Evolutionary conservation across 73 alveolate genomes (phyloP).

Genomic region (Stentor coeruleus): DNA sequence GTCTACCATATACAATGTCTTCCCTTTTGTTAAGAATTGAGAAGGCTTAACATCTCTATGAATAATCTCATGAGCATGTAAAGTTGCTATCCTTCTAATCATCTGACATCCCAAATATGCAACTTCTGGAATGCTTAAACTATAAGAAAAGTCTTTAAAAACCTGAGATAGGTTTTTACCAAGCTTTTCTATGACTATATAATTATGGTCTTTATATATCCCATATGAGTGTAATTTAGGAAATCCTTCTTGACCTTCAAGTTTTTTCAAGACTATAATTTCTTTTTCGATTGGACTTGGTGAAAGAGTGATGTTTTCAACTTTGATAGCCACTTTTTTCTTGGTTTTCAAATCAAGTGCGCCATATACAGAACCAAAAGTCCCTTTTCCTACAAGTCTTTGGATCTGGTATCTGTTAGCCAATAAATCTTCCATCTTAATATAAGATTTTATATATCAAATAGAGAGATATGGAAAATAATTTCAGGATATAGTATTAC

Average conservation of each 20-base stretch:
- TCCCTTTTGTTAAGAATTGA: background rate
- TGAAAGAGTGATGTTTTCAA: background rate
- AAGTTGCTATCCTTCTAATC: conserved; percentile 31
- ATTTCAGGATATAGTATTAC: too few species aligned
- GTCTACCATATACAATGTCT: background rate
- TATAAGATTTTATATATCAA: too few species aligned
- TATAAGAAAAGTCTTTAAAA: too few species aligned
- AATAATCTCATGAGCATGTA: conserved; percentile 37
- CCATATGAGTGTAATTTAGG: conserved; percentile 8
- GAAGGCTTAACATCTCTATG: conserved; percentile 36
- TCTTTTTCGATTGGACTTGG: background rate
- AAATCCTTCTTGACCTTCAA: background rate
- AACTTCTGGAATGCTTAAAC: too few species aligned
- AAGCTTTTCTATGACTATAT: too few species aligned
- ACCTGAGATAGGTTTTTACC: too few species aligned
- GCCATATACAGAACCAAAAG: background rate
- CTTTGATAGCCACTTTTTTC: background rate
- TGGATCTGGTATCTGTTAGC: background rate
- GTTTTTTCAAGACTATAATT: background rate
- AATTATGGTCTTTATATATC: too few species aligned
- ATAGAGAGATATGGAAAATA: too few species aligned
- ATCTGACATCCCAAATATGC: conserved; percentile 18
- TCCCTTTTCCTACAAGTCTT: background rate
- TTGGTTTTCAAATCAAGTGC: background rate
- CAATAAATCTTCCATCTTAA: background rate